Evolutionary conservation across 2,329 filamentous ascomycete genomes (phyloP).

Genomic region (Aureobasidium lini): DNA sequence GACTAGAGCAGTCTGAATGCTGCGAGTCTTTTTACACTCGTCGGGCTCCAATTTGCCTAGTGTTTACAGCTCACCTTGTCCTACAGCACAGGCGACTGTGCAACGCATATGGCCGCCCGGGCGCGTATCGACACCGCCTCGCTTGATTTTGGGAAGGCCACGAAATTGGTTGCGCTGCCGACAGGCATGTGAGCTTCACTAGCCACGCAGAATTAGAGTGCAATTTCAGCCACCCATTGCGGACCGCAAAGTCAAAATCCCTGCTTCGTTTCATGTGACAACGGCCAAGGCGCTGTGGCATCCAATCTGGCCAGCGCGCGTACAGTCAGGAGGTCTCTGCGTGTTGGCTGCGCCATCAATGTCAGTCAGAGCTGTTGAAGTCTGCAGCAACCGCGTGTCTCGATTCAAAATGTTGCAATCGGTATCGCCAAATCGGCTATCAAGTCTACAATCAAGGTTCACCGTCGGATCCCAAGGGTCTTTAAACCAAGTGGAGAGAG

Average conservation of each 20-base stretch:
- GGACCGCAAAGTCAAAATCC: slow-evolving; percentile 1
- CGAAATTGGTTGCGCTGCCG: neutral
- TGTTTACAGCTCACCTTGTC: neutral
- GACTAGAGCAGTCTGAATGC: neutral
- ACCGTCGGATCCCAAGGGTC: neutral
- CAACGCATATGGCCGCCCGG: neutral
- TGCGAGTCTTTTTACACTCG: neutral
- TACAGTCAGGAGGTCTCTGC: too few relatives aligned
- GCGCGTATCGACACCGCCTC: neutral
- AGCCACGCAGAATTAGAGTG: neutral
- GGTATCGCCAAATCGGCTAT: too few relatives aligned
- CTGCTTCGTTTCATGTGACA: slow-evolving; percentile 5
- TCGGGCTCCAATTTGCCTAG: neutral
- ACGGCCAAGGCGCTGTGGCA: neutral
- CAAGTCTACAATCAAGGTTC: neutral
- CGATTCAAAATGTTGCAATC: too few relatives aligned
- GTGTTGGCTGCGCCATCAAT: too few relatives aligned
- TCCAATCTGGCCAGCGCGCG: neutral
- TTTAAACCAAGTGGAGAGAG: neutral
- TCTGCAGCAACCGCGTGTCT: neutral
- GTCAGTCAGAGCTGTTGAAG: too few relatives aligned
- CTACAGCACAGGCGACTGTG: neutral
- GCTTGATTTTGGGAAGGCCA: neutral
- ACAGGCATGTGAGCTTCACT: neutral
- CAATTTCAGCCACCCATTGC: neutral